These are phyloP conservation scores for Citrullus amarus DNA, from an alignment of 306 rosid species.

Conservation along the genomic window DNA sequence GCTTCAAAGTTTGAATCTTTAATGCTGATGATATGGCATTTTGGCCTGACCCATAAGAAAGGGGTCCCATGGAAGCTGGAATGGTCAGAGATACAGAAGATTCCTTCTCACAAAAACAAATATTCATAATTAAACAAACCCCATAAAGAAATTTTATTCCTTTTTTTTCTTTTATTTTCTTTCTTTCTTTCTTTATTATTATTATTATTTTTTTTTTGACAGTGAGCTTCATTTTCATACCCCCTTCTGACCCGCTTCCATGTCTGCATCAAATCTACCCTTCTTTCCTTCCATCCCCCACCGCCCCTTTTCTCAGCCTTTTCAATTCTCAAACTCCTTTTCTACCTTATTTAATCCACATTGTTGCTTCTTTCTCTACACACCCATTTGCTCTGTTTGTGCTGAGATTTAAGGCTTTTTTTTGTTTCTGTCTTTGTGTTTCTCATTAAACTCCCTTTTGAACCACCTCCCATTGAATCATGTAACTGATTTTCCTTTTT, in stretches of 20 bases:
- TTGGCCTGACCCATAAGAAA: background rate
- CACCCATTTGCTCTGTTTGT: background rate
- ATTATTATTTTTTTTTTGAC: background rate
- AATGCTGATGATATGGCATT: slow-evolving; percentile 1
- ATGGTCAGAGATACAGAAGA: background rate
- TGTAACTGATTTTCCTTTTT: slow-evolving; percentile 22
- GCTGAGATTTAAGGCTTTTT: background rate
- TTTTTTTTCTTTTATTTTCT: too few relatives aligned
- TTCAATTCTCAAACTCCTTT: background rate
- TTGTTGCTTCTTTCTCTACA: slow-evolving; percentile 6
- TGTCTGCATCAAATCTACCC: slow-evolving; percentile 28
- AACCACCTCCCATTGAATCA: slow-evolving; percentile 21
- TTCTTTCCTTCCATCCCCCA: slow-evolving; percentile 4
- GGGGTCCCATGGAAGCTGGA: slow-evolving; percentile 1
- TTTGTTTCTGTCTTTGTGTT: slow-evolving; percentile 1
- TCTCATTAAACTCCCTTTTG: background rate
- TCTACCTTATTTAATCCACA: slow-evolving; percentile 17
- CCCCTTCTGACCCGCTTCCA: slow-evolving; percentile 22
- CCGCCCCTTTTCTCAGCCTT: background rate
- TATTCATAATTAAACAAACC: background rate
- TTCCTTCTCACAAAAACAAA: background rate
- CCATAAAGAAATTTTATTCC: background rate
- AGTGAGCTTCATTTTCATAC: slow-evolving; percentile 21
- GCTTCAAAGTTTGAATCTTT: background rate
- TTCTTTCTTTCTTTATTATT: too few relatives aligned